Percentiles rank a stretch among this genome's conserved stretches.
Conservation (phyloP, 2,329 filamentous ascomycete genomes). For the Fusarium marasasianum region DNA sequence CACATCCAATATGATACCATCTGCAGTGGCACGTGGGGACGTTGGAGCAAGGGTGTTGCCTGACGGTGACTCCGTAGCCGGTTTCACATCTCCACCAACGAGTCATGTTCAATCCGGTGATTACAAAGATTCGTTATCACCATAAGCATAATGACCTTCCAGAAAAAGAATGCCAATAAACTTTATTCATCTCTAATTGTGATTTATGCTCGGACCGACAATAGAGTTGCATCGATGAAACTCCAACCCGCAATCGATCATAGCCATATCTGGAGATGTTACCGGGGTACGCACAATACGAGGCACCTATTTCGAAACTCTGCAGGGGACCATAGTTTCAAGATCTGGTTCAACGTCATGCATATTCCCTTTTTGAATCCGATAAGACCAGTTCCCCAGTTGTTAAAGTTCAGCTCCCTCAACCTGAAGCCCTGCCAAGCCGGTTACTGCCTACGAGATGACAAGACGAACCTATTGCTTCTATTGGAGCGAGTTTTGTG, state of each 20-base stretch:
- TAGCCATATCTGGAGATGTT: not conserved
- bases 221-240: not conserved
- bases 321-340: constrained; percentile 2
- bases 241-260: constrained; percentile 3
- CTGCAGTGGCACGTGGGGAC: not conserved
- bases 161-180: not conserved
- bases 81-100: constrained; percentile 4
- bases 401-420: constrained; percentile 15
- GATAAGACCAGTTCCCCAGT: constrained; percentile 15
- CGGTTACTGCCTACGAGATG: not conserved
- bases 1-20: not conserved
- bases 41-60: not conserved
- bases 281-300: not conserved
- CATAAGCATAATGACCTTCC: not conserved
- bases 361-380: constrained; percentile 19
- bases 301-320: not conserved
- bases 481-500: not conserved
- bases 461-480: not conserved
- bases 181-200: not conserved
- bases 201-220: not conserved
- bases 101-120: not conserved
- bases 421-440: constrained; percentile 16
- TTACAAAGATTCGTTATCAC: not conserved
- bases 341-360: not conserved
- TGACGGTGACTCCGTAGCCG: not conserved